A percentile compares a stretch with the other conserved stretches of the same genome.
These are phyloP conservation scores for Xylariaceae sp. DNA, from an alignment of 2,329 filamentous ascomycete species.

Conservation along the genomic window DNA sequence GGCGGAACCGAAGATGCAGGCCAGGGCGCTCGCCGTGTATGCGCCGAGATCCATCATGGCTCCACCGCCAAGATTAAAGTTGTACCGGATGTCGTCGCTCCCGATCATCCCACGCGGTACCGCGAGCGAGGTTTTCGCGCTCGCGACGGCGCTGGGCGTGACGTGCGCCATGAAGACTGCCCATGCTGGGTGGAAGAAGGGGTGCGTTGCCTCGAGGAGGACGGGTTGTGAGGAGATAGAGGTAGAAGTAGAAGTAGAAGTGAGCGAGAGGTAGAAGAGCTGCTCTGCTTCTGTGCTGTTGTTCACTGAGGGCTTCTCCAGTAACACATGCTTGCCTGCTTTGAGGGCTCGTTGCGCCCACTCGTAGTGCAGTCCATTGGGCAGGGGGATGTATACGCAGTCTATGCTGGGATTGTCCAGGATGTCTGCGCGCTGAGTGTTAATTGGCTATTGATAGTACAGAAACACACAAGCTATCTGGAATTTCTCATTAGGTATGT, in stretches of 20 bases:
- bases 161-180: constrained; percentile 49
- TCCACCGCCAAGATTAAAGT: constrained; percentile 51
- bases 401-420: constrained; percentile 53
- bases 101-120: constrained; percentile 43
- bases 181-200: constrained; percentile 58
- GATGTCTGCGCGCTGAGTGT: constrained; percentile 36
- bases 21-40: constrained; percentile 43
- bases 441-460: neutral
- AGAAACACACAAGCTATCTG: no score
- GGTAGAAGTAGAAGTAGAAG: constrained; percentile 42
- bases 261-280: constrained; percentile 52
- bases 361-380: constrained; percentile 51
- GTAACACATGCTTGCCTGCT: constrained; percentile 61
- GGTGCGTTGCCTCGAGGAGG: constrained; percentile 61
- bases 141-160: constrained; percentile 46
- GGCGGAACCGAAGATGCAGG: constrained; percentile 43
- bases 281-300: constrained; percentile 53
- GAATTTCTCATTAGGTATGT: neutral
- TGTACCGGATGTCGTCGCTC: constrained; percentile 52
- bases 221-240: constrained; percentile 47
- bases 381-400: constrained; percentile 59
- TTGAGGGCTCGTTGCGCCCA: constrained; percentile 56
- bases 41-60: constrained; percentile 47
- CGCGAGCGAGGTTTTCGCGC: constrained; percentile 41
- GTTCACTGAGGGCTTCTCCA: constrained; percentile 60